A percentile compares a stretch with the other conserved stretches of the same genome.
Evolutionary conservation across 352 stramenopile genomes (phyloP).

Genomic region (Phytopythium cucurbitacearum): DNA sequence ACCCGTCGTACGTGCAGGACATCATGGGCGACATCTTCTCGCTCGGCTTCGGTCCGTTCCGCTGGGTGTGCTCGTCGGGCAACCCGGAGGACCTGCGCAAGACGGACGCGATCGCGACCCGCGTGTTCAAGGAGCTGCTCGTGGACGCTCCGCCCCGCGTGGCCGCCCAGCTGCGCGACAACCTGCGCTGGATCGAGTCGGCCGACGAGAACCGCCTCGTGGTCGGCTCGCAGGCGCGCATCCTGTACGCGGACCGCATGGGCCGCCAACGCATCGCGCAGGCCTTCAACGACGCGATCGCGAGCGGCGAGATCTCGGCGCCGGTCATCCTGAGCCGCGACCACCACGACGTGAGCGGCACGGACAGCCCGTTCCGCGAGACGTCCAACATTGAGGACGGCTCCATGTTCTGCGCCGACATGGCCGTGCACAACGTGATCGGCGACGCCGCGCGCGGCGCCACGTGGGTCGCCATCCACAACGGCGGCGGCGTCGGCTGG

Average conservation of each 20-base stretch:
- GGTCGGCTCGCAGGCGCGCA: slow-evolving; percentile 85
- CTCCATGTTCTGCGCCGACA: slow-evolving; percentile 84
- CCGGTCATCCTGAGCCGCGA: slow-evolving; percentile 83
- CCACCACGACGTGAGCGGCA: slow-evolving; percentile 88
- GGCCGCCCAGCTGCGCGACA: slow-evolving; percentile 75
- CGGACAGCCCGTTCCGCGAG: slow-evolving; percentile 86
- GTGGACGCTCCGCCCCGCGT: slow-evolving; percentile 44
- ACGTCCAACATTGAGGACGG: slow-evolving; percentile 87
- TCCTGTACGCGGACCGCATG: slow-evolving; percentile 83
- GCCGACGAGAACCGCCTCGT: slow-evolving; percentile 84
- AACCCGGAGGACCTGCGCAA: slow-evolving; percentile 58
- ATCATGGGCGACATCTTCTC: slow-evolving; percentile 92
- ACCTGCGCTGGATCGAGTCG: slow-evolving; percentile 83
- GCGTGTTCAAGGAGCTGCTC: slow-evolving; percentile 68
- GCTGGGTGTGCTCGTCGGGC: slow-evolving; percentile 84
- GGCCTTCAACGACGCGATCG: slow-evolving; percentile 84
- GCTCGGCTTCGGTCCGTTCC: slow-evolving; percentile 87
- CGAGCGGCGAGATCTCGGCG: slow-evolving; percentile 50
- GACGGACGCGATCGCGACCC: slow-evolving; percentile 71
- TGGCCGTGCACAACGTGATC: slow-evolving; percentile 89
- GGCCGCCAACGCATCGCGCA: slow-evolving; percentile 70
- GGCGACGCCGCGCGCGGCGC: slow-evolving; percentile 78
- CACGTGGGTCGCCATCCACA: slow-evolving; percentile 88
- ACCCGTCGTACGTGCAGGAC: slow-evolving; percentile 88
- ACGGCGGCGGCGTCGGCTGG: slow-evolving; percentile 86